Evolutionary conservation across 164 flowering plant genomes (phyloP).

Genomic region (Berberis vulgaris): DNA sequence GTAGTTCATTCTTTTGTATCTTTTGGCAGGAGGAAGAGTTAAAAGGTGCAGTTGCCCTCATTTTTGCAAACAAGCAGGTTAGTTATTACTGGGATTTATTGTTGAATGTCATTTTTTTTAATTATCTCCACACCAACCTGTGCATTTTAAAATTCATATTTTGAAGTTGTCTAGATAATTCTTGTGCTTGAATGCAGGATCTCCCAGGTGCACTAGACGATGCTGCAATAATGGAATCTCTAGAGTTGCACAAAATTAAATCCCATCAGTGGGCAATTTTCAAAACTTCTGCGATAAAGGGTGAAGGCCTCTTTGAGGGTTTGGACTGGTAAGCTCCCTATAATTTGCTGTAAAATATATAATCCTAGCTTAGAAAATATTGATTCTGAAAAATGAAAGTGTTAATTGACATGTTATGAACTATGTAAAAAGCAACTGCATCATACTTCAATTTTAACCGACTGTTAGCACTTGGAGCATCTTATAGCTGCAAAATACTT

Average conservation of each 20-base stretch:
- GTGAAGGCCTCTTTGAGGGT: conserved; percentile 97
- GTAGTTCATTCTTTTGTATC: conserved; percentile 5
- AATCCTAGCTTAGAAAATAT: too few relatives aligned
- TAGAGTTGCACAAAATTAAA: conserved; percentile 95
- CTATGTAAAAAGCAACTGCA: too few relatives aligned
- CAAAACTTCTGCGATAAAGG: conserved; percentile 89
- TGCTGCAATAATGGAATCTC: conserved; percentile 85
- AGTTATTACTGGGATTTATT: too few relatives aligned
- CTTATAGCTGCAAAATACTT: too few relatives aligned
- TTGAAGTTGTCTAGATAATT: background rate
- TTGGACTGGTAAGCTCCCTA: conserved; percentile 74
- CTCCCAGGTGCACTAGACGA: conserved; percentile 98
- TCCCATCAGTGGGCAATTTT: conserved; percentile 93
- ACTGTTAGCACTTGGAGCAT: too few relatives aligned
- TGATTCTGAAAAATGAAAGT: too few relatives aligned
- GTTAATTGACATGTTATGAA: too few relatives aligned
- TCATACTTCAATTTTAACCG: too few relatives aligned
- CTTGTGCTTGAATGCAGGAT: conserved; percentile 43
- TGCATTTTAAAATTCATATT: background rate
- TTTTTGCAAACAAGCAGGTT: conserved; percentile 98
- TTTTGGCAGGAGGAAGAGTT: conserved; percentile 79
- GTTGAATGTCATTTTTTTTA: too few relatives aligned
- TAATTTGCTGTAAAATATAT: background rate
- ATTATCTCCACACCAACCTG: background rate
- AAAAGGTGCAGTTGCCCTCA: conserved; percentile 80